phyloP scores from a whole-genome alignment of 208 protist genomes.

The Phytomonas sp. region DNA sequence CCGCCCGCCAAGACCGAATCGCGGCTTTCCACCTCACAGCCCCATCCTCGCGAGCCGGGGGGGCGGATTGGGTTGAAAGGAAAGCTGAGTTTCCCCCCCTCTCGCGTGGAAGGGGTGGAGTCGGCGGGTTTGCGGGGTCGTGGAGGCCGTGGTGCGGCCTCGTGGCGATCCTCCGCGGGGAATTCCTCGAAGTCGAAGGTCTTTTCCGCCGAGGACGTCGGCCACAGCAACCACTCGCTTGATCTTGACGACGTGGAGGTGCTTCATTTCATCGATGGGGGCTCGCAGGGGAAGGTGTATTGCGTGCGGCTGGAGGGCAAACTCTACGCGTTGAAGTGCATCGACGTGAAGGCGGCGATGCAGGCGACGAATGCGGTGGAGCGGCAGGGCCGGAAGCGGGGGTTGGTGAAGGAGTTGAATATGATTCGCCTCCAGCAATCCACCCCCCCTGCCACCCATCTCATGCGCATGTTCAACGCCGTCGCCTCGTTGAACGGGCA shows the following conservation, averaged over 20 bases:
- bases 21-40: too few relatives aligned
- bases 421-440: slow-evolving; percentile 69
- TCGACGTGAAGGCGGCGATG: slow-evolving; percentile 69
- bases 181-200: slow-evolving; percentile 16
- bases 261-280: slow-evolving; percentile 52
- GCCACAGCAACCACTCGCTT: slow-evolving; percentile 57
- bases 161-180: background rate
- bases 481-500: slow-evolving; percentile 39
- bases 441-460: slow-evolving; percentile 28
- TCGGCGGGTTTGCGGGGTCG: too few relatives aligned
- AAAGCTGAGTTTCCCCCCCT: too few relatives aligned
- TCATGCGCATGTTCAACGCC: slow-evolving; percentile 86
- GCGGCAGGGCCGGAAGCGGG: slow-evolving; percentile 70
- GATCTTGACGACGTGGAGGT: slow-evolving; percentile 67
- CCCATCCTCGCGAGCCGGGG: too few relatives aligned
- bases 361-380: slow-evolving; percentile 65
- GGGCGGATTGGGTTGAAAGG: too few relatives aligned
- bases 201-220: slow-evolving; percentile 52
- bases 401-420: slow-evolving; percentile 81
- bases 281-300: slow-evolving; percentile 75
- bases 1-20: too few relatives aligned
- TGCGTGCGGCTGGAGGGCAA: slow-evolving; percentile 62
- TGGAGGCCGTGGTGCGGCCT: too few relatives aligned
- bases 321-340: slow-evolving; percentile 78
- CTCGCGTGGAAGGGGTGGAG: too few relatives aligned